Conservation (phyloP, 179 eudicot species). For the Silene vulgaris region DNA sequence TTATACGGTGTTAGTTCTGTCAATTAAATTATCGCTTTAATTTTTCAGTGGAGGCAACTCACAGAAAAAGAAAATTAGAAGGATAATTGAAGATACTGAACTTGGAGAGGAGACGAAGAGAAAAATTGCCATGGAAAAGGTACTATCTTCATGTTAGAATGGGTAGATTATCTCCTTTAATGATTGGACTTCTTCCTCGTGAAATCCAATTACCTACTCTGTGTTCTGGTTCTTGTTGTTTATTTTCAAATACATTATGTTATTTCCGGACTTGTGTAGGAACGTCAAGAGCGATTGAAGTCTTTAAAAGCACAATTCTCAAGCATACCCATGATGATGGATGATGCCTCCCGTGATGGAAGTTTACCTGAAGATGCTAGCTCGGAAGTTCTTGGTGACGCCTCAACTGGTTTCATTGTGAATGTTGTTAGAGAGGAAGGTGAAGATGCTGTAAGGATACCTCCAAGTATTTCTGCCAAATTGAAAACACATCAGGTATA, state of each 20-base stretch:
- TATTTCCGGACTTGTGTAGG: slow-evolving; percentile 39
- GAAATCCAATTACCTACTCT: background rate
- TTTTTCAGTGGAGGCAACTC: slow-evolving; percentile 44
- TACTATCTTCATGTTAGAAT: slow-evolving; percentile 23
- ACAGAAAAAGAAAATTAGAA: slow-evolving; percentile 80
- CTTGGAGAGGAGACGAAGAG: slow-evolving; percentile 95
- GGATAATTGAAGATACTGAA: slow-evolving; percentile 93
- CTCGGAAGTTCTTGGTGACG: slow-evolving; percentile 75
- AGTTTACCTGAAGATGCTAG: slow-evolving; percentile 57
- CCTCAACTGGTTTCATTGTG: slow-evolving; percentile 71
- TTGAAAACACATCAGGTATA: slow-evolving; percentile 87
- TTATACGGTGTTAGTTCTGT: background rate
- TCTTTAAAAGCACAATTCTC: slow-evolving; percentile 72
- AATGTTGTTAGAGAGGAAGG: slow-evolving; percentile 92
- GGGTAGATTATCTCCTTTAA: background rate
- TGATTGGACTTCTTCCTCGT: background rate
- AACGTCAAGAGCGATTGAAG: slow-evolving; percentile 93
- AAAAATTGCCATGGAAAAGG: slow-evolving; percentile 98
- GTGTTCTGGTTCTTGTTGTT: slow-evolving; percentile 2
- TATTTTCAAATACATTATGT: slow-evolving; percentile 1
- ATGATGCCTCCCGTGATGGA: slow-evolving; percentile 34
- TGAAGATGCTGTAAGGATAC: slow-evolving; percentile 89
- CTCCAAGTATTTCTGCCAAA: slow-evolving; percentile 81
- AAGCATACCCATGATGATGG: slow-evolving; percentile 48
- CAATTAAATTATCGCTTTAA: background rate